phyloP scores from a whole-genome alignment of 768 basidiomycete genomes.

The Hericium coralloides region DNA sequence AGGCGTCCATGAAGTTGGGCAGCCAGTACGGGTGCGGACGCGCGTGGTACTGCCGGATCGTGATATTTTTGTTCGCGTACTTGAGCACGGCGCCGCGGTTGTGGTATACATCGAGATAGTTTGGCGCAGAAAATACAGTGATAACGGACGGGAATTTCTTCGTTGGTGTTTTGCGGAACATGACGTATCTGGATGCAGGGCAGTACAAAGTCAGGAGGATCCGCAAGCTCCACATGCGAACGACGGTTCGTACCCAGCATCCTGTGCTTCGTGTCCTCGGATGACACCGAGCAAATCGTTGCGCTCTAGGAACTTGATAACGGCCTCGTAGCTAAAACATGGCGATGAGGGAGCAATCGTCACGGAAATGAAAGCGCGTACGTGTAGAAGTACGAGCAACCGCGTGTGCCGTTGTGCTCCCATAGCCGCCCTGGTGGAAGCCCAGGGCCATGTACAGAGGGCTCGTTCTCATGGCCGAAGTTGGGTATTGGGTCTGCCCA shows the following conservation, averaged over 20 bases:
- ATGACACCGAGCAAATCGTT: conserved; percentile 91
- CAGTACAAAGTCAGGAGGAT: background rate
- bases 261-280: conserved; percentile 95
- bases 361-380: conserved; percentile 30
- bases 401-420: conserved; percentile 77
- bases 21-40: conserved; percentile 83
- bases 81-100: conserved; percentile 97
- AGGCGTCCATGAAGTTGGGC: conserved; percentile 99
- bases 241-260: conserved; percentile 61
- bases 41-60: conserved; percentile 54
- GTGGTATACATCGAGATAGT: conserved; percentile 93
- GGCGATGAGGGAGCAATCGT: background rate
- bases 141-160: conserved; percentile 96
- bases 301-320: conserved; percentile 87
- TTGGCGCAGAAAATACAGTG: conserved; percentile 96
- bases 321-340: conserved; percentile 62
- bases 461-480: conserved; percentile 76
- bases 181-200: conserved; percentile 54
- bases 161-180: conserved; percentile 91
- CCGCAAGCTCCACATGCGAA: background rate
- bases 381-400: conserved; percentile 93
- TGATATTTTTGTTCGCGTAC: conserved; percentile 95
- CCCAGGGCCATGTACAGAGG: conserved; percentile 36
- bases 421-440: conserved; percentile 53
- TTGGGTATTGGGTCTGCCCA: conserved; percentile 93